Percentiles rank a stretch among this genome's conserved stretches.
These are phyloP conservation scores for Capsicum pubescens DNA, from an alignment of 257 asterid genomes.

Conservation along the genomic window DNA sequence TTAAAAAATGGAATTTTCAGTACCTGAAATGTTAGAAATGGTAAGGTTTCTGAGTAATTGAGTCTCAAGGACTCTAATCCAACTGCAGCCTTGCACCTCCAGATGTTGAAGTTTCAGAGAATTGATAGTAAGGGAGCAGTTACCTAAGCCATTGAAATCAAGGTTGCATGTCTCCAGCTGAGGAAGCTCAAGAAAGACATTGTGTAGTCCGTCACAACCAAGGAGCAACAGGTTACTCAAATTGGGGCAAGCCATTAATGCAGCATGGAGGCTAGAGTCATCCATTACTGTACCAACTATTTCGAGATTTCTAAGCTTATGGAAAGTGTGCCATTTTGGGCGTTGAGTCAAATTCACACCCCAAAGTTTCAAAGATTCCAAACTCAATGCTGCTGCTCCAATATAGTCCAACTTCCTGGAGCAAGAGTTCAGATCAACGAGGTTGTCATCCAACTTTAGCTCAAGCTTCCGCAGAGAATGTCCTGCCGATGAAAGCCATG, in stretches of 20 bases:
- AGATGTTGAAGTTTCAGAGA: constrained; percentile 67
- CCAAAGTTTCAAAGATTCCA: constrained; percentile 94
- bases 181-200: constrained; percentile 64
- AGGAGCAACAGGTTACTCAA: constrained; percentile 73
- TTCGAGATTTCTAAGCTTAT: constrained; percentile 78
- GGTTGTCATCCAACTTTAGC: constrained; percentile 79
- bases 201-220: constrained; percentile 85
- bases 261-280: constrained; percentile 61
- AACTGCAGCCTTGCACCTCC: constrained; percentile 91
- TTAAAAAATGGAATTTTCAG: not conserved
- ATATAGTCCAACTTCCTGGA: constrained; percentile 76
- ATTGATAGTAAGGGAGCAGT: constrained; percentile 60
- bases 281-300: constrained; percentile 91
- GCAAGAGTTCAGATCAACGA: constrained; percentile 48
- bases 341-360: constrained; percentile 76
- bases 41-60: constrained; percentile 62
- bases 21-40: constrained; percentile 86
- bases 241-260: constrained; percentile 77
- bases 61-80: constrained; percentile 69
- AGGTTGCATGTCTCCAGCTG: constrained; percentile 73
- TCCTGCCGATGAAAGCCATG: constrained; percentile 70
- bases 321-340: constrained; percentile 83
- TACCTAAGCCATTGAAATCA: constrained; percentile 77
- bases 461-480: constrained; percentile 69
- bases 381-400: constrained; percentile 56